phyloP scores from a whole-genome alignment of 495 filamentous ascomycete species.

The Glutinoglossum americanum region DNA sequence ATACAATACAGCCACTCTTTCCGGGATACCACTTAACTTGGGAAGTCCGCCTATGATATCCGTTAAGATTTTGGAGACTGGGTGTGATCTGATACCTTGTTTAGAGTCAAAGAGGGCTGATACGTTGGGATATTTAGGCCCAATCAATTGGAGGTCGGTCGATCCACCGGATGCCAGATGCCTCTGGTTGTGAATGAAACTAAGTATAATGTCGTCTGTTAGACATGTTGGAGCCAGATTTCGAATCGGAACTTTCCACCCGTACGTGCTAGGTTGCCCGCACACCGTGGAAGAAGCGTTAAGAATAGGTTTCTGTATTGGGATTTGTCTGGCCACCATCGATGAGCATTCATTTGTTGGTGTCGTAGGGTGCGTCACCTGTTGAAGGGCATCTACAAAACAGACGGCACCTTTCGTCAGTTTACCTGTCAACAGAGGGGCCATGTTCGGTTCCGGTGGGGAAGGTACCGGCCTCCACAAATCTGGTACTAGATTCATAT shows the following conservation, averaged over 20 bases:
- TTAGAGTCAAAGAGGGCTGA: conserved; percentile 51
- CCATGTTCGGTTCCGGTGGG: neutral
- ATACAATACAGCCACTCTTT: conserved; percentile 58
- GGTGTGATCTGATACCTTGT: conserved; percentile 36
- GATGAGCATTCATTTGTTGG: neutral
- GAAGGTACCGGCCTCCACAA: neutral
- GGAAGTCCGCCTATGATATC: conserved; percentile 62
- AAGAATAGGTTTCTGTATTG: neutral
- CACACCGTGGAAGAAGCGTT: neutral
- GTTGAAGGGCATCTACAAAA: neutral
- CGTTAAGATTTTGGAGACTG: conserved; percentile 60
- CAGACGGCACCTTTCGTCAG: neutral
- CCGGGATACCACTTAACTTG: conserved; percentile 42
- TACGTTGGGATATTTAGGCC: conserved; percentile 55
- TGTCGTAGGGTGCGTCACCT: neutral
- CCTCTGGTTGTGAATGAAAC: conserved; percentile 50
- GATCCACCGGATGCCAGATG: conserved; percentile 39
- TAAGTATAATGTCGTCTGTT: conserved; percentile 50
- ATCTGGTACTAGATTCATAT: neutral
- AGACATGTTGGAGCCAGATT: conserved; percentile 45
- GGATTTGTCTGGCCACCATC: neutral
- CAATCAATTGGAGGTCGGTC: conserved; percentile 35
- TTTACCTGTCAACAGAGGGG: neutral
- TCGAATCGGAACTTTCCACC: conserved; percentile 9
- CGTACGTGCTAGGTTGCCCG: neutral